phyloP scores from a whole-genome alignment of 2,329 filamentous ascomycete genomes.

The Calonectria pauciramosa region DNA sequence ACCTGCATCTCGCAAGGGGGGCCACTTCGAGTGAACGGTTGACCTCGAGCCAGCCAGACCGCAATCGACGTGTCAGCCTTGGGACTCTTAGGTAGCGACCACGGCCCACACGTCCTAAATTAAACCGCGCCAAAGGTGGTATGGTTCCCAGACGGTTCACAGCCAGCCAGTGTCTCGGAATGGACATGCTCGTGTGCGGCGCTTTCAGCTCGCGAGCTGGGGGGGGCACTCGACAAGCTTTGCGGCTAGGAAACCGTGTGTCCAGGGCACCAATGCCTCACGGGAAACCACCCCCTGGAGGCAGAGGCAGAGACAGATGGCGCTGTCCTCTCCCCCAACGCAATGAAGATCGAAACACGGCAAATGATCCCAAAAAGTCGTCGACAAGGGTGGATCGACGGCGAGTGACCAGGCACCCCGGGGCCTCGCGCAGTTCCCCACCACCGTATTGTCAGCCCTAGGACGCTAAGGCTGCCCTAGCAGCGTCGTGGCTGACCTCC shows the following conservation, averaged over 20 bases:
- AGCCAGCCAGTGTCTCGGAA: constrained; percentile 13
- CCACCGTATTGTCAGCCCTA: constrained; percentile 44
- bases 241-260: constrained; percentile 4
- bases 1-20: neutral
- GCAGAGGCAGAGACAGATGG: neutral
- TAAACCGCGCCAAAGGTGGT: constrained; percentile 20
- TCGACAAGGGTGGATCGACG: constrained; percentile 15
- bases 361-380: neutral
- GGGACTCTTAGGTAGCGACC: constrained; percentile 4
- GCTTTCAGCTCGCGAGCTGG: constrained; percentile 1
- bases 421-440: constrained; percentile 13
- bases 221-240: constrained; percentile 6
- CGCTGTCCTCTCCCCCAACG: neutral
- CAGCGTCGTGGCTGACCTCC: constrained; percentile 21
- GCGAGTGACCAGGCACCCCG: neutral
- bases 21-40: neutral
- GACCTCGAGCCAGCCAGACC: neutral
- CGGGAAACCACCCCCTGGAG: neutral
- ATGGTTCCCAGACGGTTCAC: neutral
- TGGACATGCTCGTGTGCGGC: constrained; percentile 6
- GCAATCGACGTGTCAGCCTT: constrained; percentile 27
- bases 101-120: constrained; percentile 28
- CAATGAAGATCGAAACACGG: constrained; percentile 2
- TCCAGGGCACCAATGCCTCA: neutral
- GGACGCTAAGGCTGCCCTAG: constrained; percentile 34